A percentile compares a stretch with the other conserved stretches of the same genome.
Evolutionary conservation across 1,284 basidiomycete genomes (phyloP).

Genomic region (Malassezia brasiliensis): DNA sequence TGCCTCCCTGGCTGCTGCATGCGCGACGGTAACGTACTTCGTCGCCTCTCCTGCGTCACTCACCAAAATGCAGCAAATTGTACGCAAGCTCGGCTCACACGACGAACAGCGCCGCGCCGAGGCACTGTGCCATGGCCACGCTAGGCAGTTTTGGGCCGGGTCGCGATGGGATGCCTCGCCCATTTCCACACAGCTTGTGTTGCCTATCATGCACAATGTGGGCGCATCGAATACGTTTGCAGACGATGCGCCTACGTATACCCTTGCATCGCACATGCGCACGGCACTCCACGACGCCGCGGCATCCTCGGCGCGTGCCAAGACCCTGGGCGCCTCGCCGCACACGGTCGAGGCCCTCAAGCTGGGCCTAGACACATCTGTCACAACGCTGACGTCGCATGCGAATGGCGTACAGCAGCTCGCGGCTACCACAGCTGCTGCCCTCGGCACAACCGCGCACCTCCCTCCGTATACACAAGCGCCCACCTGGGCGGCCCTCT

Average conservation of each 20-base stretch:
- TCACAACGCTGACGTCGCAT: slow-evolving; percentile 12
- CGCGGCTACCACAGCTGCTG: neutral
- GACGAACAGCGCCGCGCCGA: slow-evolving; percentile 7
- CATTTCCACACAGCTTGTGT: neutral
- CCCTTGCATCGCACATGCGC: neutral
- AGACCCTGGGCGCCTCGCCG: slow-evolving; percentile 4
- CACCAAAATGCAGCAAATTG: slow-evolving; percentile 16
- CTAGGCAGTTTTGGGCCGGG: neutral
- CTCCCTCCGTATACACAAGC: neutral
- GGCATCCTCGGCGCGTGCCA: neutral
- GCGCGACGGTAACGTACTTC: neutral
- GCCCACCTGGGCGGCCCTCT: neutral
- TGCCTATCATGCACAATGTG: neutral
- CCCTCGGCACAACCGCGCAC: neutral
- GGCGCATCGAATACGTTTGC: neutral
- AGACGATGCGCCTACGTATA: neutral
- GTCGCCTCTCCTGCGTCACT: slow-evolving; percentile 5
- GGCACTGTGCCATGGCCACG: neutral
- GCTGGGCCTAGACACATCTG: neutral
- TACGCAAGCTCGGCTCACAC: neutral
- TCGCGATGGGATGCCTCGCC: neutral
- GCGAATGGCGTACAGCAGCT: slow-evolving; percentile 12
- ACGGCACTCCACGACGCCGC: neutral
- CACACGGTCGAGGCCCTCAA: slow-evolving; percentile 19
- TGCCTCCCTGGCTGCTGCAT: neutral